Base-by-base conservation (phyloP, 805 yeast species). In the Phaffomyces opuntiae region DNA sequence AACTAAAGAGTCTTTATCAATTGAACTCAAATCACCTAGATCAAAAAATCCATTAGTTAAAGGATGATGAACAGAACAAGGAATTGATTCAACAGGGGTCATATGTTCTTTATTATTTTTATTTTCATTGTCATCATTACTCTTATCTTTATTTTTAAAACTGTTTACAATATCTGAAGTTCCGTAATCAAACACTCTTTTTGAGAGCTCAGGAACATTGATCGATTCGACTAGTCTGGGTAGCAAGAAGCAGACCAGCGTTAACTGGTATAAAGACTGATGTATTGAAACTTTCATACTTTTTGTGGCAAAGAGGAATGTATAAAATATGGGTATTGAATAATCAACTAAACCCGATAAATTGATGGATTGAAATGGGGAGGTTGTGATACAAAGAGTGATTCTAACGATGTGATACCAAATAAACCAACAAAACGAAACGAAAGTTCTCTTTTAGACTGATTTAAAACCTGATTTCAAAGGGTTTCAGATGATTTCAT, bases 41-140 rank as follows among this genome's bases (percentile, higher is more conserved):
- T 62, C 64, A 42, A 54, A 61, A 48, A 57, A 62, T 13, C 74
- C 78, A 36, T 68, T 66, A 2, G 72, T 69, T 14, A 62, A 49
- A 1, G 74, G 73, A 37, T 70, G 70, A 13, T 65, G 56, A 4
- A 66, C 70, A 5, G 78, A 68, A 47, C 79, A 74, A 8, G 73
- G 70, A 25, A 59, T 69, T 25, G 39, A 34, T 13, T 44, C 45
- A 13, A 44, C 49, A 7, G 50, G 51, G 0, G 42, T 48, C 13
- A 43, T 51, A 14, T 40, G 49, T 3, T 39, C 46, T 1, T n/a
- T 24, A 32, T 41, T 43, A 35, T 43, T 56, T 13, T 48, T 40
- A 9, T 38, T 4, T 7, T 27, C 34, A 12, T 36, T 32, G 9
- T 44, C 13, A 11, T 44, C n/a, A 29, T 52, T 24, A 9, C 16